A percentile compares a stretch with the other conserved stretches of the same genome.
Evolutionary conservation across 306 rosid species (phyloP).

Genomic region (Castanea mollissima): DNA sequence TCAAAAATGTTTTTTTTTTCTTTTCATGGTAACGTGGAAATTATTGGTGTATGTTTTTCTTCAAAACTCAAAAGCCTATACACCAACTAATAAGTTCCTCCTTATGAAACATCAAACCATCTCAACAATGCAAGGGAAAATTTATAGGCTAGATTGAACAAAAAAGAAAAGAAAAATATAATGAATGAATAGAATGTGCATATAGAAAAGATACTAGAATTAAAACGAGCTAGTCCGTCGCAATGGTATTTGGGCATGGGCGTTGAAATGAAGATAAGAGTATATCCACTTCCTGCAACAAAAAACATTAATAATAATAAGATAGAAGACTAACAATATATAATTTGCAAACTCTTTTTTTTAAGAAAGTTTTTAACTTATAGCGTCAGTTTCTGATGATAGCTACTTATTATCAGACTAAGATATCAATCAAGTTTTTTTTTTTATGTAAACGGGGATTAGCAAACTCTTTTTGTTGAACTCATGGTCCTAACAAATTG

Average conservation of each 20-base stretch:
- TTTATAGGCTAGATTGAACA: background rate
- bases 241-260: slow-evolving; percentile 23
- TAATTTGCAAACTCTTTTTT: background rate
- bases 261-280: slow-evolving; percentile 19
- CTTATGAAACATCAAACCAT: background rate
- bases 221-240: slow-evolving; percentile 33
- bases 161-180: background rate
- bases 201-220: background rate
- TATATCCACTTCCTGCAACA: slow-evolving; percentile 44
- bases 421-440: too few relatives aligned
- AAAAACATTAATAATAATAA: background rate
- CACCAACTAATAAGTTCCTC: background rate
- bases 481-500: background rate
- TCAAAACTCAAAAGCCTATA: background rate
- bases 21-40: background rate
- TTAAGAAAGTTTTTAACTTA: too few relatives aligned
- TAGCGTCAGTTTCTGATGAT: too few relatives aligned
- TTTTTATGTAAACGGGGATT: background rate
- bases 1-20: background rate
- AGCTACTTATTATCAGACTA: too few relatives aligned
- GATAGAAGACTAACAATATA: background rate
- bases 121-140: background rate
- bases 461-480: background rate
- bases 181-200: background rate
- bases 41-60: too few relatives aligned